Evolutionary conservation across 148 eudicot genomes (phyloP).

Genomic region (Silene latifolia): DNA sequence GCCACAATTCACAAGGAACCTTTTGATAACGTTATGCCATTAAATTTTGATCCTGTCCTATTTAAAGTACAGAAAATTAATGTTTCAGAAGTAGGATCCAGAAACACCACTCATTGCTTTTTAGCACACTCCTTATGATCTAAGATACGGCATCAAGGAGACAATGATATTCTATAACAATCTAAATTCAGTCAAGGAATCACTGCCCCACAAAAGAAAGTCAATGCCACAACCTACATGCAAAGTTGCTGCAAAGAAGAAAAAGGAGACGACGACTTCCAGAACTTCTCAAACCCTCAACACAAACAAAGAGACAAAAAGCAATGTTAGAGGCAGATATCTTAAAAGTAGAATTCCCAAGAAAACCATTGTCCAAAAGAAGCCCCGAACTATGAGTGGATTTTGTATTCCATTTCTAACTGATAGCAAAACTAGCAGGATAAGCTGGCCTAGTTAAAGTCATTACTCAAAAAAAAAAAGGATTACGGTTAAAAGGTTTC

Average conservation of each 20-base stretch:
- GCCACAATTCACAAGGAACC: neutral
- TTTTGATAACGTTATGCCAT: too few species aligned
- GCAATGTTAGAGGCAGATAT: too few species aligned
- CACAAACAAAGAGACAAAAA: neutral
- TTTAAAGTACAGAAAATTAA: neutral
- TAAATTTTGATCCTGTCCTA: neutral
- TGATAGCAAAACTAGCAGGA: too few species aligned
- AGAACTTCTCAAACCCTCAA: neutral
- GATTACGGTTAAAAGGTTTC: neutral
- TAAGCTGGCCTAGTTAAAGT: neutral
- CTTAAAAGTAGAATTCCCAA: too few species aligned
- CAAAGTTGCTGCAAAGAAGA: neutral
- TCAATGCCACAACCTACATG: neutral
- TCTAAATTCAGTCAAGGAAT: neutral
- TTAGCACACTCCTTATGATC: too few species aligned
- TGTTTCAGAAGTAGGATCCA: neutral
- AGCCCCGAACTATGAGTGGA: neutral
- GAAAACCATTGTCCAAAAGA: too few species aligned
- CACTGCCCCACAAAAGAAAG: neutral
- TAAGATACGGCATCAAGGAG: neutral
- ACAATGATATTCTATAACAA: neutral
- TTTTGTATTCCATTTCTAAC: too few species aligned
- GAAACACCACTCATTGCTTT: neutral
- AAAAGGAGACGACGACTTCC: neutral
- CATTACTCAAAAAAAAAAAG: neutral